Evolutionary conservation across 805 yeast species (phyloP).

Genomic region (Kodamaea lidongshanica): DNA sequence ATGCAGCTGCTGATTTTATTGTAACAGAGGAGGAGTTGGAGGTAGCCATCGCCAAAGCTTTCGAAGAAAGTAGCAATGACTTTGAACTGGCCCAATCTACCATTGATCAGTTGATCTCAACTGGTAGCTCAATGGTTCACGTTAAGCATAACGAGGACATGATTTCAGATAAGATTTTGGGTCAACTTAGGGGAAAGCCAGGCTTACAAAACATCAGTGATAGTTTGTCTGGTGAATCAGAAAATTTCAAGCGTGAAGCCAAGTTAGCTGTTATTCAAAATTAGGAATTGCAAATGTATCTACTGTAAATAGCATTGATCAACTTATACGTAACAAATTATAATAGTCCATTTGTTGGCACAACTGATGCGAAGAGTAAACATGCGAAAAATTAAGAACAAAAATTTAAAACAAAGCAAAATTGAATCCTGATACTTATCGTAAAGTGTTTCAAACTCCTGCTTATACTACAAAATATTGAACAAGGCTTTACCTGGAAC

Average conservation of each 20-base stretch:
- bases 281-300: constrained; percentile 6
- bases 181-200: constrained; percentile 37
- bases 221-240: constrained; percentile 34
- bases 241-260: constrained; percentile 32
- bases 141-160: constrained; percentile 26
- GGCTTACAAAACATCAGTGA: constrained; percentile 35
- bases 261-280: constrained; percentile 23
- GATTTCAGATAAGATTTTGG: constrained; percentile 32
- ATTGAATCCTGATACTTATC: too few relatives aligned
- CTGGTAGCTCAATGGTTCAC: constrained; percentile 23
- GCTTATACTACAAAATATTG: too few relatives aligned
- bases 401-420: too few relatives aligned
- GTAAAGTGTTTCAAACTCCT: too few relatives aligned
- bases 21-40: constrained; percentile 64
- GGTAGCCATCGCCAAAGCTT: constrained; percentile 51
- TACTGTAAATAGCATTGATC: constrained; percentile 1
- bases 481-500: too few relatives aligned
- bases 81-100: constrained; percentile 30
- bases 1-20: constrained; percentile 61
- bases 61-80: constrained; percentile 35
- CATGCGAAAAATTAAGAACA: too few relatives aligned
- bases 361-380: too few relatives aligned
- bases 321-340: too few relatives aligned
- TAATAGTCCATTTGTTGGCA: too few relatives aligned
- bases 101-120: constrained; percentile 31